A percentile compares a stretch with the other conserved stretches of the same genome.
These are phyloP conservation scores for Erucastrum elatum DNA, from an alignment of 345 rosid genomes.

Conservation along the genomic window DNA sequence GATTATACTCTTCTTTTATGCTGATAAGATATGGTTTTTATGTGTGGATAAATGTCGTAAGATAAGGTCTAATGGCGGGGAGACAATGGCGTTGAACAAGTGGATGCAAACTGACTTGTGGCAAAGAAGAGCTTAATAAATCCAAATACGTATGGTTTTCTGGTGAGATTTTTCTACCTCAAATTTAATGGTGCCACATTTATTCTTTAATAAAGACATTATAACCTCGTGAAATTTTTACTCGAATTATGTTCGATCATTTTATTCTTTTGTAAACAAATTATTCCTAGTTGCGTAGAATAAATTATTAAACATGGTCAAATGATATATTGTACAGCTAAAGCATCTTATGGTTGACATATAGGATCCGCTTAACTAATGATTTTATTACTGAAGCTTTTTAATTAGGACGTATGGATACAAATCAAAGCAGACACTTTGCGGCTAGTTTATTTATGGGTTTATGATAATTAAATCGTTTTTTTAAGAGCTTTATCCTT, in stretches of 20 bases:
- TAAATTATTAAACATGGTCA: background rate
- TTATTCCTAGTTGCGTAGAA: background rate
- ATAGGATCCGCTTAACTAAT: background rate
- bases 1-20: slow-evolving; percentile 14
- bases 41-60: background rate
- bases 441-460: slow-evolving; percentile 29
- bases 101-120: slow-evolving; percentile 26
- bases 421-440: slow-evolving; percentile 25
- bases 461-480: slow-evolving; percentile 1
- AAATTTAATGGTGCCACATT: slow-evolving; percentile 16
- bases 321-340: background rate
- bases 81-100: slow-evolving; percentile 18
- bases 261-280: background rate
- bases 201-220: slow-evolving; percentile 14
- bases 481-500: slow-evolving; percentile 15
- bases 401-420: slow-evolving; percentile 27
- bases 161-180: slow-evolving; percentile 15
- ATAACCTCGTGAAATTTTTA: background rate
- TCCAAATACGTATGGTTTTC: slow-evolving; percentile 8
- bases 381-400: background rate
- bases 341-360: slow-evolving; percentile 3
- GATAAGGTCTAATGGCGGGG: slow-evolving; percentile 19
- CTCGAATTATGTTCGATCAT: background rate
- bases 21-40: slow-evolving; percentile 9
- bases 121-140: background rate